Conservation (phyloP, 2,329 filamentous ascomycete species). For the Aspergillus ibericus region DNA sequence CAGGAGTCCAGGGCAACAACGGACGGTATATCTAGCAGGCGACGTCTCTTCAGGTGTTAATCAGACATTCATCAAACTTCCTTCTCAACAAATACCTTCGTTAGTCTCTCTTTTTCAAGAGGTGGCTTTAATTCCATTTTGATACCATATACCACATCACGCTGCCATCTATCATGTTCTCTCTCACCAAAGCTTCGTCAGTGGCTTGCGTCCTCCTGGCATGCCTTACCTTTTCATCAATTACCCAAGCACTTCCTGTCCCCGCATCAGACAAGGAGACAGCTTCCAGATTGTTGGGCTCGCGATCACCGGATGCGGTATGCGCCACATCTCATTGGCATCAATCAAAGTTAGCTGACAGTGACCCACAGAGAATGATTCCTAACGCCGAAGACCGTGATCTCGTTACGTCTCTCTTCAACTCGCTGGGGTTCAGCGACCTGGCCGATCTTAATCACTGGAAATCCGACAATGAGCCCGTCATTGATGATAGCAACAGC, state of each 20-base stretch:
- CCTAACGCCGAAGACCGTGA: slow-evolving; percentile 16
- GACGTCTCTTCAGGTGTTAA: not conserved
- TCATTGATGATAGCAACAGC: slow-evolving; percentile 9
- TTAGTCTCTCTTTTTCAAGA: not conserved
- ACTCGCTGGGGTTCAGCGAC: slow-evolving; percentile 17
- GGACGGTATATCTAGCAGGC: slow-evolving; percentile 12
- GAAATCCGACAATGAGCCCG: slow-evolving; percentile 5
- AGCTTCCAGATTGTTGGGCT: not conserved
- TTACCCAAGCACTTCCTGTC: slow-evolving; percentile 9
- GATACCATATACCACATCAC: not conserved
- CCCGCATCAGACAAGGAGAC: not conserved
- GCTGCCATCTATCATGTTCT: slow-evolving; percentile 6
- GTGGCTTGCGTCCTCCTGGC: slow-evolving; percentile 8
- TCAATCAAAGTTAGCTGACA: not conserved
- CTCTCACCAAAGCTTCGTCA: slow-evolving; percentile 4
- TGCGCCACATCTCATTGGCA: not conserved
- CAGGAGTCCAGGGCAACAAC: not conserved
- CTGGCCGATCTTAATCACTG: slow-evolving; percentile 8
- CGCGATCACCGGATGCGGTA: slow-evolving; percentile 11
- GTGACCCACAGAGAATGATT: slow-evolving; percentile 22
- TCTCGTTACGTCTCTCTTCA: slow-evolving; percentile 18
- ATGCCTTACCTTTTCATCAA: slow-evolving; percentile 5
- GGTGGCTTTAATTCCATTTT: not conserved
- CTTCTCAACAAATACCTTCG: not conserved
- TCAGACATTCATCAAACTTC: not conserved